phyloP scores from a whole-genome alignment of 805 yeast species.

The Kazachstania kunashirensis region DNA sequence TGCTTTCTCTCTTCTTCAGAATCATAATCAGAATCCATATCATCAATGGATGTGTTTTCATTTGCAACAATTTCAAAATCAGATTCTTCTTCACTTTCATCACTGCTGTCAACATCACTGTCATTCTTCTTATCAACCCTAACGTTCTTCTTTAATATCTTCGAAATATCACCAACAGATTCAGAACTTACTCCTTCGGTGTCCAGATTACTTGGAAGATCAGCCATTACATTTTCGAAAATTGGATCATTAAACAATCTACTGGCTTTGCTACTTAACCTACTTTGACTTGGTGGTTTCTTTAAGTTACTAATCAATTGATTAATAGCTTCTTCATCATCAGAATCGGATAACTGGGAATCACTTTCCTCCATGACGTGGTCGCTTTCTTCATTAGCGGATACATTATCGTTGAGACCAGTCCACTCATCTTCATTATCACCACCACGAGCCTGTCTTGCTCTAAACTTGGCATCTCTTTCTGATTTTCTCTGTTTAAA shows the following conservation, averaged over 20 bases:
- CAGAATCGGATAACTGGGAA: conserved; percentile 44
- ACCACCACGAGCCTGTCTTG: conserved; percentile 66
- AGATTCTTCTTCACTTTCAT: conserved; percentile 20
- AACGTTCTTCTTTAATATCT: conserved; percentile 7
- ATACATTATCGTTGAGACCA: conserved; percentile 49
- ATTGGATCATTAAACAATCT: conserved; percentile 44
- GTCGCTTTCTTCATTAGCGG: conserved; percentile 32
- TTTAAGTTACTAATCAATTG: conserved; percentile 48
- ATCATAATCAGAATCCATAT: conserved; percentile 37
- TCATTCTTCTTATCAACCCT: conserved; percentile 10
- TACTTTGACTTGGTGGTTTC: conserved; percentile 34
- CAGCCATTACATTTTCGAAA: conserved; percentile 40
- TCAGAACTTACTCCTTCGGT: conserved; percentile 10
- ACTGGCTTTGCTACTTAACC: conserved; percentile 34
- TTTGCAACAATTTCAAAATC: conserved; percentile 42
- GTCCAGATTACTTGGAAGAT: conserved; percentile 18
- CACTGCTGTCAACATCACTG: conserved; percentile 9
- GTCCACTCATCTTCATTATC: conserved; percentile 72
- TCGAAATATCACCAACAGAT: conserved; percentile 15
- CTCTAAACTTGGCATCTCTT: conserved; percentile 57
- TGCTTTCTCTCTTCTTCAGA: conserved; percentile 44
- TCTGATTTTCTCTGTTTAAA: conserved; percentile 62
- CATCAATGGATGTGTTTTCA: conserved; percentile 28
- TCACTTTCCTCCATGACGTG: conserved; percentile 35
- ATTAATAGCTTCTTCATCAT: conserved; percentile 63